Base-by-base conservation (phyloP, 163 green algal genomes). In the Scenedesmus sp. region DNA sequence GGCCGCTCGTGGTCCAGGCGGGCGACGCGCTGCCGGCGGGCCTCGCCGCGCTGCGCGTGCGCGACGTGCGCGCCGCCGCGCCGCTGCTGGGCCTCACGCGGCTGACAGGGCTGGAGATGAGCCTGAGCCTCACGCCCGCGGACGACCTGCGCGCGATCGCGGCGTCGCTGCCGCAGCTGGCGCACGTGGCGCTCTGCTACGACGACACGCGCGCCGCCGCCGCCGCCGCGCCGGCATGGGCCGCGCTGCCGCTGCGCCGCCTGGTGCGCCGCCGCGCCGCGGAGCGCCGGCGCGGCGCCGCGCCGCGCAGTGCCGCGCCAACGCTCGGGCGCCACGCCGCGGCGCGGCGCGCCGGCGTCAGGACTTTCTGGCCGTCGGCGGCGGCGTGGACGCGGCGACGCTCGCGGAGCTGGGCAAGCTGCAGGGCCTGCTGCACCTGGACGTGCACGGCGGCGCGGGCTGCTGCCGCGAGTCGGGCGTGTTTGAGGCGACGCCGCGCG, bases 401-500 rank as follows among this genome's bases (percentile, higher is more conserved):
- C 63, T 72, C 26, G 15, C 45, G 22, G 42, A 57, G 17, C 63
- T 72, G 6, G 36, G 9, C 18, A 72, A 22, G 36, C 39, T 72
- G 13, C 39, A 36, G 15, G 42, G 22, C 22, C n/a, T 58, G 1
- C 22, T 33, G 11, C 22, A 26, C 5, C 44, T 72, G 44, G 63
- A 72, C 5, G 48, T 72, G 10, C 56, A 72, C 29, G 63, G 63
- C 4, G 39, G 39, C 44, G 34, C 48, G 11, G 63, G 63, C 63
- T 72, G 63, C 42, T 72, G 63, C 63, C 26, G 39, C 17, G 44
- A 57, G 42, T 42, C 63, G 24, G 63, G 63, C 42, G 36, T 42
- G 15, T 72, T 72, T 58, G 63, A 72, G 13, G 63, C 63, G n/a
- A 58, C 63, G 20, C 63, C 63, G 22, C 36, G 42, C 42, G 42